phyloP scores from a whole-genome alignment of 2,329 filamentous ascomycete genomes.

The Sclerotinia trifoliorum region DNA sequence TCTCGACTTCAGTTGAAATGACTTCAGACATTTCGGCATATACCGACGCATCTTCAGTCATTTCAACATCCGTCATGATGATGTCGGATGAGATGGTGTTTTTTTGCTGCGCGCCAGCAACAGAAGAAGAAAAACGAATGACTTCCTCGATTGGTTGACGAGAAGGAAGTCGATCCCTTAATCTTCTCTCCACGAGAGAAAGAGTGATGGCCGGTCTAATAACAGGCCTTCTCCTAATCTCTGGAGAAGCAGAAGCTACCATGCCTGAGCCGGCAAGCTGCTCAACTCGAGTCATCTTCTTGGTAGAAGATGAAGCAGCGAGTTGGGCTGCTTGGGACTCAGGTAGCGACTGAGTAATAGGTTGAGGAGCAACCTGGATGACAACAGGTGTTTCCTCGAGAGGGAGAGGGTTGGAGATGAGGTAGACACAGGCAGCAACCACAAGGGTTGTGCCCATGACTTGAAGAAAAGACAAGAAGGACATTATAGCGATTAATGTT shows the following conservation, averaged over 20 bases:
- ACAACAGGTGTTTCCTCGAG: conserved; percentile 3
- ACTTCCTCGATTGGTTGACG: background rate
- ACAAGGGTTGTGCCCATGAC: conserved; percentile 4
- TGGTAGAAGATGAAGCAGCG: background rate
- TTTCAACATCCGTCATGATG: background rate
- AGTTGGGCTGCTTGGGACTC: background rate
- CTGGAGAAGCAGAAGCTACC: background rate
- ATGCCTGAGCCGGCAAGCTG: background rate
- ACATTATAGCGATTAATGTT: conserved; percentile 18
- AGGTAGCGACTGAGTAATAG: background rate
- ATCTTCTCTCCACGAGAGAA: background rate
- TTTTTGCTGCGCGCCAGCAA: conserved; percentile 18
- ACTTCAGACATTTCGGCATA: conserved; percentile 16
- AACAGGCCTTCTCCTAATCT: background rate
- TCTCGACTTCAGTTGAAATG: conserved; percentile 10
- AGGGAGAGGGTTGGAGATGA: background rate
- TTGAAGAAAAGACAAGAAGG: background rate
- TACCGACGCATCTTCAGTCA: conserved; percentile 10
- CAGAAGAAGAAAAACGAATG: background rate
- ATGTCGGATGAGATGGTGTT: background rate
- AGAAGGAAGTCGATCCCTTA: background rate
- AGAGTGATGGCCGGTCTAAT: background rate
- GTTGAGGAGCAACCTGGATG: conserved; percentile 4
- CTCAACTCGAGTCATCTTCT: conserved; percentile 1
- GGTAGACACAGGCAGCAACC: background rate